Evolutionary conservation across 129 eudicot genomes (phyloP).

Genomic region (Centaurea solstitialis): DNA sequence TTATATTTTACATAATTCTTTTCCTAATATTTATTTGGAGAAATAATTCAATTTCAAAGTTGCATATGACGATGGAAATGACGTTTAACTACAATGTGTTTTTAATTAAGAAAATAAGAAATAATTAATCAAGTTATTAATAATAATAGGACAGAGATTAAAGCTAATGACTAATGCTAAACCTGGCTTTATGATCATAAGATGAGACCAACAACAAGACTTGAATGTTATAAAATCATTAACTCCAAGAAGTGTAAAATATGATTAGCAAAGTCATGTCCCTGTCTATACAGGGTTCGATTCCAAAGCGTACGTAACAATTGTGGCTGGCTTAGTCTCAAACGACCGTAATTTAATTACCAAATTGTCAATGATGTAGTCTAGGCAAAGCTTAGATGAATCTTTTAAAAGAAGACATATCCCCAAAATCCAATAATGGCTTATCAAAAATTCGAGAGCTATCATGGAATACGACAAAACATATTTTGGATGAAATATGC

Average conservation of each 20-base stretch:
- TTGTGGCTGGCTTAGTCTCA: no score
- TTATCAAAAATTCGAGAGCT: no score
- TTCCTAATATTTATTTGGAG: not conserved
- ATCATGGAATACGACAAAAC: no score
- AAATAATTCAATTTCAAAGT: constrained; percentile 17
- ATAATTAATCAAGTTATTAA: not conserved
- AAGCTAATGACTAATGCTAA: constrained; percentile 21
- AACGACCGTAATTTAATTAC: no score
- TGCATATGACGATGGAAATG: constrained; percentile 33
- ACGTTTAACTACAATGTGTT: constrained; percentile 7
- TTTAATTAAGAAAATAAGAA: not conserved
- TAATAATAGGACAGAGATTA: constrained; percentile 3
- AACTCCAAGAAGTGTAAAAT: not conserved
- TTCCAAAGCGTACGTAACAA: no score
- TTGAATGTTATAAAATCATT: not conserved
- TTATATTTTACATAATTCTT: constrained; percentile 3
- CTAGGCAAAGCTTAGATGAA: no score
- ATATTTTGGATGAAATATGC: no score
- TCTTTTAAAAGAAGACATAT: no score
- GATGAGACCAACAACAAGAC: constrained; percentile 28
- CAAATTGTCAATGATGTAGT: no score
- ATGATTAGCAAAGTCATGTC: no score
- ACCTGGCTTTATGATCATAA: constrained; percentile 9
- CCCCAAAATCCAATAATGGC: no score
- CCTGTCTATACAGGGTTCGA: no score